Base-by-base conservation (phyloP, 208 protist species). In the Leishmania tropica region DNA sequence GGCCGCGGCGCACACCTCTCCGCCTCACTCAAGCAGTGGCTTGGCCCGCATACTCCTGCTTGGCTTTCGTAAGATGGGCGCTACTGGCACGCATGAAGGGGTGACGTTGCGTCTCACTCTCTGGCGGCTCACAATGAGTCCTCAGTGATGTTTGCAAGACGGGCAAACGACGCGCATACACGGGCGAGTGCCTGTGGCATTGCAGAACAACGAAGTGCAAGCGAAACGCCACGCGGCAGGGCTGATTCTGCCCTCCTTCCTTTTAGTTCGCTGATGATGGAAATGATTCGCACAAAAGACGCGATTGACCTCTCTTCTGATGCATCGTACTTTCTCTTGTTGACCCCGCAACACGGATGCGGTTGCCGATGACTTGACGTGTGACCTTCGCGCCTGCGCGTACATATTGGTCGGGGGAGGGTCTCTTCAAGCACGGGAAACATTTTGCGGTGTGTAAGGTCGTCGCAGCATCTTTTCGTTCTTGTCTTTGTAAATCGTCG, bases 1-100 rank as follows among this genome's bases (percentile, higher is more conserved):
- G 91, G 92, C 40, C 86, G 78, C 40, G 91, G 89, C 0, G 74
- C 64, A 5, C 71, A 79, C 8, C 85, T 97, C 35, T 21, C 81
- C 6, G 62, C 24, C 15, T 81, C 88, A 37, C 75, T 98, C 71
- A 88, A 87, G 70, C 45, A 58, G 17, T 84, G 77, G 28, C 83
- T 95, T 15, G 78, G 80, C 8, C 90, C 87, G 5, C 85, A 93
- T 31, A 85, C 94, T 35, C 79, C 92, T 40, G 71, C 88, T 5
- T 67, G 94, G 35, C 85, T 96, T 48, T 83, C 91, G 83, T 93
- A 88, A 62, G 53, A 64, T 42, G 45, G 31, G 28, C 72, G 28
- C 5, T 8, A 48, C 51, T 51, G 8, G 21, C 75, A 47, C 24
- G 53, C 48, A 47, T 24, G 6, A 24, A 45, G 42, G 21, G 11